Evolutionary conservation across 768 basidiomycete species (phyloP), one percentile per base, ranked within the genome.

Genomic region (Agrocybe praecox): DNA sequence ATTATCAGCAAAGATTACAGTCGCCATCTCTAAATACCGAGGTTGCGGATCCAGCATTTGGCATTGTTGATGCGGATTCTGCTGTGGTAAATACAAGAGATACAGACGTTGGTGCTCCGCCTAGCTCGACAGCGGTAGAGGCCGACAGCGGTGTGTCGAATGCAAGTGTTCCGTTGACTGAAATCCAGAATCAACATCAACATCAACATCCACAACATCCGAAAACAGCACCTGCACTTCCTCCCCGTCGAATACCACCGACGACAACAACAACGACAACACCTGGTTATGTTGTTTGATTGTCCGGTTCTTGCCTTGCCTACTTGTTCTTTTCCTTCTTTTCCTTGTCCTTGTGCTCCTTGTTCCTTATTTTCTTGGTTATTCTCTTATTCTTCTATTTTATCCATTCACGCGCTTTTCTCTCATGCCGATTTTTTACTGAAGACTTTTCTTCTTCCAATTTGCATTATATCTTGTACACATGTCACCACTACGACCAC

Each of bases 161-260:
- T 29, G 9, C 26, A 5, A 9, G 26, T 29, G 4, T 29, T 9
- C 26, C 4, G 26, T 29, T 9, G 9, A 4, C 26, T 29, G 5
- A 29, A 29, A 9, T 9, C 26, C 26, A 29, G 26, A 9, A 29
- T n/a, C n/a, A n/a, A 29, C 26, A 29, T 4, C 26, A 29, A 9
- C 4, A 29, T 29, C 26, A 29, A 5, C 26, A 29, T 29, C 26
- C n/a, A n/a, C n/a, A 29, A 29, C 36, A 40, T 12, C 14, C n/a
- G 5, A 40, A 40, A 40, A 40, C 36, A 40, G 36, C 36, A 6
- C 69, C 69, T 34, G 64, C 69, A 12, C 57, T 71, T 26, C 69
- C 69, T 14, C 69, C 69, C 58, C 69, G 69, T 45, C 68, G 62
- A 22, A 55, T 65, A 52, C 62, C 60, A 29, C 26, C 4, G 9